Percentiles rank a stretch among this genome's conserved stretches.
Evolutionary conservation across 2,329 filamentous ascomycete genomes (phyloP).

Genomic region (Aspergillus intermedius): DNA sequence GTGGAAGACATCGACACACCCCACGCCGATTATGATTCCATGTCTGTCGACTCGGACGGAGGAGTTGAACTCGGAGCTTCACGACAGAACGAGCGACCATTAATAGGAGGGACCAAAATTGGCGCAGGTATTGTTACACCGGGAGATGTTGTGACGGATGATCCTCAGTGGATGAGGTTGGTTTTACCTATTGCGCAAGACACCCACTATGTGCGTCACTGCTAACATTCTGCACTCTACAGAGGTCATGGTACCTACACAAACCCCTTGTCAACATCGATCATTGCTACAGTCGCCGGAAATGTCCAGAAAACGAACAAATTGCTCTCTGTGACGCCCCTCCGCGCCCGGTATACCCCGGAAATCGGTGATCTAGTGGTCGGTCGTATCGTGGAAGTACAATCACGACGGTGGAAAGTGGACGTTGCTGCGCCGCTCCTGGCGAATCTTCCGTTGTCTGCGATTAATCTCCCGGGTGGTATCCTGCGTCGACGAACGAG

Average conservation of each 20-base stretch:
- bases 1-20: slow-evolving; percentile 26
- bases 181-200: slow-evolving; percentile 3
- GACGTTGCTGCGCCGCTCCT: slow-evolving; percentile 85
- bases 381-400: slow-evolving; percentile 90
- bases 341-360: slow-evolving; percentile 87
- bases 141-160: slow-evolving; percentile 78
- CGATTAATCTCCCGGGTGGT: slow-evolving; percentile 91
- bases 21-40: slow-evolving; percentile 44
- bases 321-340: slow-evolving; percentile 80
- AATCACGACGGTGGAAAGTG: slow-evolving; percentile 86
- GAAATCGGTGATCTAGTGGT: slow-evolving; percentile 96
- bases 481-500: slow-evolving; percentile 86
- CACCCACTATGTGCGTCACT: not conserved
- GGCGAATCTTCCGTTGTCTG: slow-evolving; percentile 74
- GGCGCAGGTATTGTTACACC: slow-evolving; percentile 67
- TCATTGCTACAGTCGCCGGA: slow-evolving; percentile 84
- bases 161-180: slow-evolving; percentile 87
- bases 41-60: slow-evolving; percentile 44
- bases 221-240: slow-evolving; percentile 3
- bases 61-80: slow-evolving; percentile 27
- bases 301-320: slow-evolving; percentile 93
- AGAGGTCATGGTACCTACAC: slow-evolving; percentile 92
- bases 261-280: slow-evolving; percentile 54
- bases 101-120: slow-evolving; percentile 18
- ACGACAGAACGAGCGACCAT: slow-evolving; percentile 34